Percentiles rank a stretch among this genome's conserved stretches.
Conservation (phyloP, 2,329 filamentous ascomycete genomes). For the Neophaeococcomyces aloes region DNA sequence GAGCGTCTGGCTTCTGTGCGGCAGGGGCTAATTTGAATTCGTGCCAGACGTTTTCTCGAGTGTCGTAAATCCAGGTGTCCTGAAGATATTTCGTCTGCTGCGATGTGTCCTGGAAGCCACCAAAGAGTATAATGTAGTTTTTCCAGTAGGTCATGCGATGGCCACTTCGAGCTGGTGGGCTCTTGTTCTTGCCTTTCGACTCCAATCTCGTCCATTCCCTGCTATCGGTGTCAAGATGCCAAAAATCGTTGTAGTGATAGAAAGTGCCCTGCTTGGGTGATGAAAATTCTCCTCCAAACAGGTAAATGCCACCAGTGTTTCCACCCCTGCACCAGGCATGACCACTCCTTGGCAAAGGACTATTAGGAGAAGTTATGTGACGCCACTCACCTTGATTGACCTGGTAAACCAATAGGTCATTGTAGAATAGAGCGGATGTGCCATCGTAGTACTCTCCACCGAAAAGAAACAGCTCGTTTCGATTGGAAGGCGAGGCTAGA, state of each 20-base stretch:
- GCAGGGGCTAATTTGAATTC: constrained; percentile 58
- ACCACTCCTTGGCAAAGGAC: constrained; percentile 77
- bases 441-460: constrained; percentile 96
- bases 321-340: constrained; percentile 90
- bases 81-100: constrained; percentile 88
- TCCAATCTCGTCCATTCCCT: constrained; percentile 91
- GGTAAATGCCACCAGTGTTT: constrained; percentile 73
- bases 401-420: constrained; percentile 58
- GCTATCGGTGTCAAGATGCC: constrained; percentile 72
- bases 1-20: constrained; percentile 79
- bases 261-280: constrained; percentile 96
- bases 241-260: constrained; percentile 99
- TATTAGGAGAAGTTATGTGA: constrained; percentile 79
- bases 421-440: constrained; percentile 62
- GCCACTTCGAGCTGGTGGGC: constrained; percentile 75
- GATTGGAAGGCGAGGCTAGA: constrained; percentile 73
- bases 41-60: constrained; percentile 73
- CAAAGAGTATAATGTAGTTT: constrained; percentile 90
- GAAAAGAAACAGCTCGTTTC: constrained; percentile 80
- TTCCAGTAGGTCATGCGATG: constrained; percentile 97
- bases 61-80: constrained; percentile 95
- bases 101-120: constrained; percentile 93
- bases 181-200: constrained; percentile 56
- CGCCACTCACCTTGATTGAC: constrained; percentile 85
- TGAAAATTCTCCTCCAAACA: constrained; percentile 92